Conservation (phyloP, 2,329 filamentous ascomycete species). For the Claviceps arundinis region DNA sequence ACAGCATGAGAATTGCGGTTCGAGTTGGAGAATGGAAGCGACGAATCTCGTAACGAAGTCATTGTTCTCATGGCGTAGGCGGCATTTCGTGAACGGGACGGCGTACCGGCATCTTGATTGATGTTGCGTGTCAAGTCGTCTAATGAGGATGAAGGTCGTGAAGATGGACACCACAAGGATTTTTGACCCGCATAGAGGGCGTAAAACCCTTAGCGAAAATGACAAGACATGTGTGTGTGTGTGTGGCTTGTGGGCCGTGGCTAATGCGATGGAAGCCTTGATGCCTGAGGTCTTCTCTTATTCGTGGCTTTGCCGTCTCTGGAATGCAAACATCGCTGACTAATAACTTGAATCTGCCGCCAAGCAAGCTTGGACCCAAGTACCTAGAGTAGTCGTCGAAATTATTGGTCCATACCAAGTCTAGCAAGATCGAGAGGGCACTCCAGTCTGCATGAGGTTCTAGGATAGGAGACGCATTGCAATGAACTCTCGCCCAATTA, state of each 20-base stretch:
- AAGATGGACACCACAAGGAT: constrained; percentile 19
- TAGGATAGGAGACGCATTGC: constrained; percentile 9
- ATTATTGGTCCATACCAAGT: background rate
- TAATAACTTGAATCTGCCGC: background rate
- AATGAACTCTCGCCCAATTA: constrained; percentile 2
- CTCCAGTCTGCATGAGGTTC: background rate
- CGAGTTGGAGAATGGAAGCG: background rate
- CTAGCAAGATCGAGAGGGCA: background rate
- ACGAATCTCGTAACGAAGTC: background rate
- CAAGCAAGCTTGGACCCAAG: background rate
- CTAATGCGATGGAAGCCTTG: background rate
- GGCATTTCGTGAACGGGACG: constrained; percentile 6
- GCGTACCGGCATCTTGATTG: constrained; percentile 30
- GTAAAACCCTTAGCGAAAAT: constrained; percentile 23
- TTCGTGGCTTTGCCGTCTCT: background rate
- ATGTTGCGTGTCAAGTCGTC: constrained; percentile 24
- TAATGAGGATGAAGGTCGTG: constrained; percentile 20
- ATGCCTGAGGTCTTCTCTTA: background rate
- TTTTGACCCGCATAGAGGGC: constrained; percentile 23
- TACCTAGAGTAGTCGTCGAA: background rate
- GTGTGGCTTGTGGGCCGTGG: background rate
- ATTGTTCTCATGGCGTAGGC: background rate
- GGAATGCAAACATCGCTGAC: background rate
- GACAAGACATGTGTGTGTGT: background rate
- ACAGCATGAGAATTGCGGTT: background rate